Evolutionary conservation across 805 yeast genomes (phyloP), one percentile per base, ranked within the genome.

Genomic region (Priceomyces medius): DNA sequence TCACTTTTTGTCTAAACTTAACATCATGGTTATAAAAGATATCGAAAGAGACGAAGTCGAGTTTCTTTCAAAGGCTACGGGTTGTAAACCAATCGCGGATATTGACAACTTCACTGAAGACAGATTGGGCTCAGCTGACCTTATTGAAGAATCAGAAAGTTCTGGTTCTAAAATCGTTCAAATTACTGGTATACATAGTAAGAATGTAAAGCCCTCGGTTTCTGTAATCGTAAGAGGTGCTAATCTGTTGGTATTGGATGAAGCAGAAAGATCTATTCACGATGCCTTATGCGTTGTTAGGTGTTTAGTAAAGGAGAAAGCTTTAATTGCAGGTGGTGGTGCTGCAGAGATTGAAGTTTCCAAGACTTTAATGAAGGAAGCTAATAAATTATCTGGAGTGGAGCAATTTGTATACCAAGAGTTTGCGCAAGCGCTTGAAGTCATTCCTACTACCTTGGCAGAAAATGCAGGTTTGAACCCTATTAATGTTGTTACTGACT

Each of bases 321-420:
- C 90, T 1, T 71, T 86, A 59, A 89, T 93, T 68, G 97, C 98
- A 10, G 99, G 99, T 55, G 99, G 99, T 49, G 99, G 98, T 55
- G 98, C 99, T 4, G 96, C 98, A 35, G 97, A 89, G 67, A 81
- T 89, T 50, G 97, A 90, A 71, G 83, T 88, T 6, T 80, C 96
- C 8, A 79, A 91, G 48, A 77, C 78, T 10, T 68, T 89, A 50
- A 70, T 77, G 52, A 81, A 79, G 51, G 95, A 88, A 62, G 76
- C 95, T 21, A 75, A 81, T 49, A 69, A 78, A 40, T 72, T 85
- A 50, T 77, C 86, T 14, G 97, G 97, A 38, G 86, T 88, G 8
- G 95, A 89, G 63, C 90, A 91, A 42, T 80, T 88, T 49, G 90
- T 95, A 53, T 90, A 87, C 81, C 83, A 81, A 58, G 97, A 90